Evolutionary conservation across 345 rosid genomes (phyloP).

Genomic region (Schrenkiella parvula): DNA sequence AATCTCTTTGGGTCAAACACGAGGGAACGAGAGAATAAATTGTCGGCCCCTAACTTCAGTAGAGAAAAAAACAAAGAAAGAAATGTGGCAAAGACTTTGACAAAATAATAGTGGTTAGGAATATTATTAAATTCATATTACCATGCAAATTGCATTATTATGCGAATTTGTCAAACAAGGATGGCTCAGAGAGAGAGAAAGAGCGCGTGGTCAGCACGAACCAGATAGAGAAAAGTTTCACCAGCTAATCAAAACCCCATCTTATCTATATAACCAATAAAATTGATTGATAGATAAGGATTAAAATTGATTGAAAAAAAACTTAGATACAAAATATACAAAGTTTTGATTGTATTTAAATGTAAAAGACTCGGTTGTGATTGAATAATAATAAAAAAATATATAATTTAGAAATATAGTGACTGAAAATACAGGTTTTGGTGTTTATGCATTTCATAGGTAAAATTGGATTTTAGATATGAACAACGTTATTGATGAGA

Average conservation of each 20-base stretch:
- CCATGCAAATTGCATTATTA: constrained; percentile 15
- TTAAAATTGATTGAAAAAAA: no score
- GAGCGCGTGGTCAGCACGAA: constrained; percentile 37
- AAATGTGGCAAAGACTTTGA: constrained; percentile 10
- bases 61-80: background rate
- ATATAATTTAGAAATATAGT: background rate
- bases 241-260: constrained; percentile 1
- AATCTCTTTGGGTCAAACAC: background rate
- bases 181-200: background rate
- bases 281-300: no score
- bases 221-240: background rate
- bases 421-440: background rate
- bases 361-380: constrained; percentile 20
- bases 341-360: constrained; percentile 3
- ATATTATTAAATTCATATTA: background rate
- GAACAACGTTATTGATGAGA: background rate
- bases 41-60: background rate
- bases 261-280: no score
- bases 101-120: background rate
- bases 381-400: background rate
- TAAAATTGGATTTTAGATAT: background rate
- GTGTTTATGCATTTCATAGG: background rate
- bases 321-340: no score
- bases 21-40: background rate
- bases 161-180: constrained; percentile 11